Conservation (phyloP, 768 basidiomycete species). For the Collybiopsis confluens region DNA sequence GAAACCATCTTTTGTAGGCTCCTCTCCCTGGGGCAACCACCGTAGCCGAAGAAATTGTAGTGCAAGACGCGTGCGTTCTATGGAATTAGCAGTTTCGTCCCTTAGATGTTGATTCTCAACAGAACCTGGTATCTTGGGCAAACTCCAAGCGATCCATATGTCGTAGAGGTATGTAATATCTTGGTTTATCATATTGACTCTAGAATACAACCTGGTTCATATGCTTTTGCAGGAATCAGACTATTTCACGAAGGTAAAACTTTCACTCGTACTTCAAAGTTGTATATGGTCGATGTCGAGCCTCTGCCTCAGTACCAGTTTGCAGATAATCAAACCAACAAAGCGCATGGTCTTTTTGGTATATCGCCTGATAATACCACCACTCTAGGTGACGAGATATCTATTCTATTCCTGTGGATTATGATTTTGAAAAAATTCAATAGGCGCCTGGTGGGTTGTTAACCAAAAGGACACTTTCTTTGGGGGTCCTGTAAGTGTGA, state of each 20-base stretch:
- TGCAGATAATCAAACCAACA: constrained; percentile 26
- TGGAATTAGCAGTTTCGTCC: neutral
- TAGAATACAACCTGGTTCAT: neutral
- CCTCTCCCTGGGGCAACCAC: constrained; percentile 17
- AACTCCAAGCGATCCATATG: constrained; percentile 20
- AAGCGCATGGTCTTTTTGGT: constrained; percentile 20
- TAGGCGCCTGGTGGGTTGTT: constrained; percentile 26
- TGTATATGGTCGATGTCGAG: neutral
- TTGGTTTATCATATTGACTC: neutral
- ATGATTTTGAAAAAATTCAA: too few species aligned
- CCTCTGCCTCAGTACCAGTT: constrained; percentile 19
- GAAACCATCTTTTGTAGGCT: constrained; percentile 10
- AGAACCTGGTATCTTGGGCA: constrained; percentile 23
- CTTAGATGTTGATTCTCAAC: neutral
- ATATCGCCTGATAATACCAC: constrained; percentile 6
- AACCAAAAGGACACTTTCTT: constrained; percentile 23
- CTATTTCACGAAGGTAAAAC: constrained; percentile 19
- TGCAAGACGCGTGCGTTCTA: constrained; percentile 19
- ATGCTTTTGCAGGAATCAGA: constrained; percentile 18
- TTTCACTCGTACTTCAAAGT: neutral
- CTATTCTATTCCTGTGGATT: too few species aligned
- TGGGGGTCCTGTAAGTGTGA: constrained; percentile 10
- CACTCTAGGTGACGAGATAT: constrained; percentile 15
- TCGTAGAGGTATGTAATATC: constrained; percentile 13
- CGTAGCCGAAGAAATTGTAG: constrained; percentile 14